Percentiles rank a stretch among this genome's conserved stretches.
Evolutionary conservation across 2,329 filamentous ascomycete species (phyloP).

Genomic region (Trichophyton equinum): DNA sequence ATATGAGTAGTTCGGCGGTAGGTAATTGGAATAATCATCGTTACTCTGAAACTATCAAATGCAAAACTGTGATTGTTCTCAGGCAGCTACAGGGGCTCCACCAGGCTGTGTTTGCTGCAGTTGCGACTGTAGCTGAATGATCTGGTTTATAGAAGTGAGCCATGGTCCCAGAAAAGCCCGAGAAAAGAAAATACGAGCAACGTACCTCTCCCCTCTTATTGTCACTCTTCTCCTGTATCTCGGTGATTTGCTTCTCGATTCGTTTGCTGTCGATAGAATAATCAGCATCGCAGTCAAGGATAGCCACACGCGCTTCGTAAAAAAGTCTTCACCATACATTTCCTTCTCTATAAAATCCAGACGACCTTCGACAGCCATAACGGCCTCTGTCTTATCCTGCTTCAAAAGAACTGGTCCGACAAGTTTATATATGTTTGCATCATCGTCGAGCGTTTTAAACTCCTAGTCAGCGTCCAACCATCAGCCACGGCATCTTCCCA

Average conservation of each 20-base stretch:
- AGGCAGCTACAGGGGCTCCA: slow-evolving; percentile 1
- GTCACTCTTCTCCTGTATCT: slow-evolving; percentile 52
- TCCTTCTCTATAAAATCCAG: slow-evolving; percentile 89
- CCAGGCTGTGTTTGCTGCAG: slow-evolving; percentile 14
- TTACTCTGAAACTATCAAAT: neutral
- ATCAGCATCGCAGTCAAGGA: neutral
- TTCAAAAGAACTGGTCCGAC: slow-evolving; percentile 86
- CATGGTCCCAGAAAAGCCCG: neutral
- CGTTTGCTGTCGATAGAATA: slow-evolving; percentile 41
- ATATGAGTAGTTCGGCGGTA: neutral
- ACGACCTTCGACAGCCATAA: slow-evolving; percentile 78
- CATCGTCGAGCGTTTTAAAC: slow-evolving; percentile 64
- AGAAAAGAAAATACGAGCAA: neutral
- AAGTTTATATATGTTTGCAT: slow-evolving; percentile 89
- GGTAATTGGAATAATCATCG: neutral
- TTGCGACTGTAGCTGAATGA: slow-evolving; percentile 28
- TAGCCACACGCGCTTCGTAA: neutral
- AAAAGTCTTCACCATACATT: slow-evolving; percentile 51
- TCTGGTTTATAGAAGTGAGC: slow-evolving; percentile 16
- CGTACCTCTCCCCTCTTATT: slow-evolving; percentile 52
- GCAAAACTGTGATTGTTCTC: neutral
- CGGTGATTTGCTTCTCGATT: slow-evolving; percentile 53
- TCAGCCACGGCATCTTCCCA: neutral
- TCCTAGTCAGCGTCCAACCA: slow-evolving; percentile 43
- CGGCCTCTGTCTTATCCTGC: slow-evolving; percentile 83